A percentile compares a stretch with the other conserved stretches of the same genome.
Conservation (phyloP, 805 yeast species). For the Suhomyces tanzawaensis region DNA sequence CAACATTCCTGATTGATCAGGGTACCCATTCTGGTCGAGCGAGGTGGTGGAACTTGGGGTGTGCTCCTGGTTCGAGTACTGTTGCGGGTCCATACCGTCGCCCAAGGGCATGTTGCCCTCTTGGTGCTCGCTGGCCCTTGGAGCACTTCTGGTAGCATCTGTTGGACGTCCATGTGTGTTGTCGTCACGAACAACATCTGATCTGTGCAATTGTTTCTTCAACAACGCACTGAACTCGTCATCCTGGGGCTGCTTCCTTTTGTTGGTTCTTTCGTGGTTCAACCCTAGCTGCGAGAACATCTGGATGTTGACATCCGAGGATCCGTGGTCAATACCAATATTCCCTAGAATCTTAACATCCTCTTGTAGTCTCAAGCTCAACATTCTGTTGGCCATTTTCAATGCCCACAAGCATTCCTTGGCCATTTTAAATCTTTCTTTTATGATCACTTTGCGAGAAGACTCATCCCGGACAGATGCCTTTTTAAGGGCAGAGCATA, state of each 20-base stretch:
- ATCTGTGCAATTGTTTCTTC: conserved; percentile 17
- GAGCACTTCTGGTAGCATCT: background rate
- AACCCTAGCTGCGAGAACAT: conserved; percentile 48
- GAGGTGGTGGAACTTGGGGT: conserved; percentile 10
- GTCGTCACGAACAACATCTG: no score
- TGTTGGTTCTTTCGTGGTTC: conserved; percentile 6
- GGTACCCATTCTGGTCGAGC: background rate
- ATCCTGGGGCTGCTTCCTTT: conserved; percentile 7
- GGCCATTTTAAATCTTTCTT: conserved; percentile 48
- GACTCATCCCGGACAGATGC: conserved; percentile 30
- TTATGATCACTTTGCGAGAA: conserved; percentile 26
- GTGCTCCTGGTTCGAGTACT: background rate
- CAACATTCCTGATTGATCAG: no score
- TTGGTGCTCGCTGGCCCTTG: conserved; percentile 4
- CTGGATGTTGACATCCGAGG: conserved; percentile 47
- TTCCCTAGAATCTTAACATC: conserved; percentile 34
- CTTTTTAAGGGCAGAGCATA: conserved; percentile 22
- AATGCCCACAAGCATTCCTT: conserved; percentile 63
- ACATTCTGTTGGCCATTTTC: conserved; percentile 52
- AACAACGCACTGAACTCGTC: conserved; percentile 19
- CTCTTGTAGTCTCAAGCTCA: conserved; percentile 44
- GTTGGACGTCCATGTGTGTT: no score
- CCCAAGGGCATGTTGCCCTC: background rate
- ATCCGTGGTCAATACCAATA: conserved; percentile 54
- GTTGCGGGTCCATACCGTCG: background rate